Conservation (phyloP, 2,329 filamentous ascomycete species). For the Lecanicillium sp. region DNA sequence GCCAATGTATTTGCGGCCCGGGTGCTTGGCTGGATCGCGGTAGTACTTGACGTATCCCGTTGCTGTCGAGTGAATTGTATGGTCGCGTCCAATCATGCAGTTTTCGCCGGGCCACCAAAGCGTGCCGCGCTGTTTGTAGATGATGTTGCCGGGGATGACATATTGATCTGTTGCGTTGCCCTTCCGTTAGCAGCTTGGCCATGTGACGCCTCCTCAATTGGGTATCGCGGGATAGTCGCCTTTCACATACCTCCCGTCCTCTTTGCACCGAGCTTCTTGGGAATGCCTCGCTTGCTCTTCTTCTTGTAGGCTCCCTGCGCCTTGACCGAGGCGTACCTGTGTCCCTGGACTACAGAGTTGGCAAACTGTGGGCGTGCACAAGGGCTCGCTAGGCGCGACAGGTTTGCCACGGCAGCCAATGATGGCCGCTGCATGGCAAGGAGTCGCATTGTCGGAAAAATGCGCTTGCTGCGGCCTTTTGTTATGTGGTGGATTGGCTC, state of each 20-base stretch:
- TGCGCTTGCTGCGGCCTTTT: not conserved
- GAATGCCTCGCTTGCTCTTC: slow-evolving; percentile 48
- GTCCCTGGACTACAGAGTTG: slow-evolving; percentile 37
- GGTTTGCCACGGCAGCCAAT: slow-evolving; percentile 27
- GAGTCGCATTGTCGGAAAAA: slow-evolving; percentile 33
- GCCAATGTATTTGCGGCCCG: slow-evolving; percentile 88
- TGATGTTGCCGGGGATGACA: slow-evolving; percentile 92
- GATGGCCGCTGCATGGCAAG: slow-evolving; percentile 38
- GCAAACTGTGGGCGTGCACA: slow-evolving; percentile 21
- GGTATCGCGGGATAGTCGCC: not conserved
- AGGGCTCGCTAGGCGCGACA: slow-evolving; percentile 16
- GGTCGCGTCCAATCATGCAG: slow-evolving; percentile 87
- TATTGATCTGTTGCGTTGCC: slow-evolving; percentile 60
- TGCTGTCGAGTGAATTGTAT: slow-evolving; percentile 83
- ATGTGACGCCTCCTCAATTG: not conserved
- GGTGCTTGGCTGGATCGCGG: slow-evolving; percentile 73
- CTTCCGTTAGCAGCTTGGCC: slow-evolving; percentile 6
- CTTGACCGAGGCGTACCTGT: slow-evolving; percentile 51
- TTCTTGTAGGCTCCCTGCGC: slow-evolving; percentile 62
- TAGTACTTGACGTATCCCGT: slow-evolving; percentile 96
- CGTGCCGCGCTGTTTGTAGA: slow-evolving; percentile 93
- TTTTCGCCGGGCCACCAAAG: slow-evolving; percentile 95
- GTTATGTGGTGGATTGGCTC: slow-evolving; percentile 22
- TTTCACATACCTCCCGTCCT: slow-evolving; percentile 68
- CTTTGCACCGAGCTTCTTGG: slow-evolving; percentile 90